A percentile compares a stretch with the other conserved stretches of the same genome.
phyloP scores from a whole-genome alignment of 2,329 filamentous ascomycete species.

The Neofusicoccum umdonicola region DNA sequence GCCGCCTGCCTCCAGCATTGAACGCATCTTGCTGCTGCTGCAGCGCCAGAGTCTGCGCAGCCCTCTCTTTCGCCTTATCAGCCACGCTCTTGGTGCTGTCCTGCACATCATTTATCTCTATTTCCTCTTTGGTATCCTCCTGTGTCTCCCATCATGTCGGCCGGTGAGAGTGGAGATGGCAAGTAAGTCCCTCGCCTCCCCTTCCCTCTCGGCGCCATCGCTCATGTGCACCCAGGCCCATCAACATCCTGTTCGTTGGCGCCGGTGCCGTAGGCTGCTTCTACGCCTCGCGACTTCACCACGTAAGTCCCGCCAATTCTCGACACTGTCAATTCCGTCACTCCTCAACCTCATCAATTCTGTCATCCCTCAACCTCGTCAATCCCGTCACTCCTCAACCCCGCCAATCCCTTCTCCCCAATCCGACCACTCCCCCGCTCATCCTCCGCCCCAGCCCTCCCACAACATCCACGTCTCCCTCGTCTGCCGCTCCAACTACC shows the following conservation, averaged over 20 bases:
- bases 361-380: too few relatives aligned
- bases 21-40: neutral
- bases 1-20: neutral
- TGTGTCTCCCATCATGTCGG: neutral
- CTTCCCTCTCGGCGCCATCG: neutral
- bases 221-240: conserved; percentile 21
- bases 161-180: neutral
- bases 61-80: neutral
- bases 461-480: conserved; percentile 61
- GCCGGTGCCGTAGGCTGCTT: conserved; percentile 72
- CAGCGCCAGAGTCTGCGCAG: neutral
- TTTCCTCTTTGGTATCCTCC: neutral
- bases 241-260: conserved; percentile 65
- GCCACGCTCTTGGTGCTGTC: neutral
- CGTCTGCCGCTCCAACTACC: conserved; percentile 72
- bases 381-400: too few relatives aligned
- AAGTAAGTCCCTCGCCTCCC: neutral
- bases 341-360: too few relatives aligned
- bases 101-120: neutral
- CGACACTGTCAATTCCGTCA: too few relatives aligned
- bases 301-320: conserved; percentile 38
- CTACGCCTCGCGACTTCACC: conserved; percentile 67
- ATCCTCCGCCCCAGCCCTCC: neutral
- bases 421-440: neutral
- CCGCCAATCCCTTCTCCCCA: too few relatives aligned